Evolutionary conservation across 371 early-diverging fungal genomes (phyloP).

Genomic region (Coemansia sp.): DNA sequence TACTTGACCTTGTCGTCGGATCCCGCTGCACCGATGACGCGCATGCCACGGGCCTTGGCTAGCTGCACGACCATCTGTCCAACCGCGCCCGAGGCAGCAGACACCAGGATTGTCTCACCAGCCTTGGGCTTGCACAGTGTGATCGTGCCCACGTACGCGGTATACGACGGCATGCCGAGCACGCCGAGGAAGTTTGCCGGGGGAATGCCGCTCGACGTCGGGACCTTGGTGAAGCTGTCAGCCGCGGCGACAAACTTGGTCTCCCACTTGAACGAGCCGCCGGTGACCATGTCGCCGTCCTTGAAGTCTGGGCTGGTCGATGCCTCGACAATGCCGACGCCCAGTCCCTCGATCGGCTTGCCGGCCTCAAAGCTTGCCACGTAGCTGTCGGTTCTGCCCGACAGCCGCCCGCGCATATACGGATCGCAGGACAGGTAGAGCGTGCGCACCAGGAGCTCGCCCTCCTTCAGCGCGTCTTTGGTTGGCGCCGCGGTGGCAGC

Average conservation of each 20-base stretch:
- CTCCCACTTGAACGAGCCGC: conserved; percentile 38
- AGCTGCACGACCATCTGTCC: conserved; percentile 72
- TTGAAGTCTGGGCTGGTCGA: conserved; percentile 41
- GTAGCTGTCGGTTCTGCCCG: conserved; percentile 43
- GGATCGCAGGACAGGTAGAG: conserved; percentile 47
- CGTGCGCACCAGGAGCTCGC: conserved; percentile 33
- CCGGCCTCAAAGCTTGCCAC: conserved; percentile 51
- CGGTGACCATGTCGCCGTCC: conserved; percentile 53
- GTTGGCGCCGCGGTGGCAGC: conserved; percentile 11
- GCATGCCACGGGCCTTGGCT: conserved; percentile 64
- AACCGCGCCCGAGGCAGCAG: conserved; percentile 64
- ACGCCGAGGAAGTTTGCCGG: conserved; percentile 46
- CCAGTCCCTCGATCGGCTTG: conserved; percentile 51
- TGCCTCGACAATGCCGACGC: conserved; percentile 53
- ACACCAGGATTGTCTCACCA: conserved; percentile 69
- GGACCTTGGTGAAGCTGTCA: conserved; percentile 19
- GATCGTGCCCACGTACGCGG: conserved; percentile 69
- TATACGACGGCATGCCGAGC: conserved; percentile 62
- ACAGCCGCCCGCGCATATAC: conserved; percentile 53
- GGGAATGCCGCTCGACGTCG: neutral
- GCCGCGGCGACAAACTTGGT: conserved; percentile 28
- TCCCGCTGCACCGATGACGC: conserved; percentile 80
- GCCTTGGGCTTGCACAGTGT: conserved; percentile 55
- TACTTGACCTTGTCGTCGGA: conserved; percentile 74
- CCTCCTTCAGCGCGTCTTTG: conserved; percentile 25